These are phyloP conservation scores for Elongisporangium senticosum DNA, from an alignment of 352 stramenopile genomes.

Conservation along the genomic window DNA sequence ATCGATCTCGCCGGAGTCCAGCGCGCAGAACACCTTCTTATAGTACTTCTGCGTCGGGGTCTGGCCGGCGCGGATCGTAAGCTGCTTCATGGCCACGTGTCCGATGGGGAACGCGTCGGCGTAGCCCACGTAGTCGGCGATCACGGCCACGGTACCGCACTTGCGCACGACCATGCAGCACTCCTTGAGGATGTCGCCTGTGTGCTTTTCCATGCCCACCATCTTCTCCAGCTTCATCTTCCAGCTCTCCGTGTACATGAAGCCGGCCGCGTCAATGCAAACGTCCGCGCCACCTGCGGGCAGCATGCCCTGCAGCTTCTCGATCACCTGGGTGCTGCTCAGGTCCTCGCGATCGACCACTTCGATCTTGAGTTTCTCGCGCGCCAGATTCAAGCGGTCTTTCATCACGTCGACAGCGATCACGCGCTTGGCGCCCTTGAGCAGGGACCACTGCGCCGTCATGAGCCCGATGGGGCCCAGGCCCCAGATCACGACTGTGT, in stretches of 20 bases:
- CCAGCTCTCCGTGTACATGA: slow-evolving; percentile 24
- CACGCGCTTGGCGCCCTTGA: slow-evolving; percentile 56
- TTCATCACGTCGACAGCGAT: slow-evolving; percentile 44
- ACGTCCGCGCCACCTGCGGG: slow-evolving; percentile 45
- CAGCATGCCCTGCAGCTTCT: slow-evolving; percentile 44
- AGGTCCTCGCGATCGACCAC: slow-evolving; percentile 49
- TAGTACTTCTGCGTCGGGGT: slow-evolving; percentile 54
- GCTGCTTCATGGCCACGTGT: slow-evolving; percentile 53
- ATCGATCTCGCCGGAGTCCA: slow-evolving; percentile 51
- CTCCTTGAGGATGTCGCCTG: slow-evolving; percentile 54
- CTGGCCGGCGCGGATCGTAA: slow-evolving; percentile 46
- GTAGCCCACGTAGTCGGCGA: slow-evolving; percentile 43
- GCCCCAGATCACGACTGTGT: slow-evolving; percentile 65
- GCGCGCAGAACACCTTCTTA: slow-evolving; percentile 42
- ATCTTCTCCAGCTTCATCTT: slow-evolving; percentile 38
- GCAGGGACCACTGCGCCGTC: slow-evolving; percentile 51
- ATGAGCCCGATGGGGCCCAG: slow-evolving; percentile 56
- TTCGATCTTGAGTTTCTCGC: slow-evolving; percentile 56
- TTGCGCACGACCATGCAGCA: slow-evolving; percentile 52
- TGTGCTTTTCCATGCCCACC: slow-evolving; percentile 39
- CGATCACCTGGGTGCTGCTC: slow-evolving; percentile 36
- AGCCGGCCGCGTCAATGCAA: slow-evolving; percentile 48
- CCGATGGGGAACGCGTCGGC: slow-evolving; percentile 46
- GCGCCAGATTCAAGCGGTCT: slow-evolving; percentile 49
- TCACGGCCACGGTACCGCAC: slow-evolving; percentile 47